A percentile compares a stretch with the other conserved stretches of the same genome.
phyloP scores from a whole-genome alignment of 805 yeast species.

The Metschnikowia gelsemii region DNA sequence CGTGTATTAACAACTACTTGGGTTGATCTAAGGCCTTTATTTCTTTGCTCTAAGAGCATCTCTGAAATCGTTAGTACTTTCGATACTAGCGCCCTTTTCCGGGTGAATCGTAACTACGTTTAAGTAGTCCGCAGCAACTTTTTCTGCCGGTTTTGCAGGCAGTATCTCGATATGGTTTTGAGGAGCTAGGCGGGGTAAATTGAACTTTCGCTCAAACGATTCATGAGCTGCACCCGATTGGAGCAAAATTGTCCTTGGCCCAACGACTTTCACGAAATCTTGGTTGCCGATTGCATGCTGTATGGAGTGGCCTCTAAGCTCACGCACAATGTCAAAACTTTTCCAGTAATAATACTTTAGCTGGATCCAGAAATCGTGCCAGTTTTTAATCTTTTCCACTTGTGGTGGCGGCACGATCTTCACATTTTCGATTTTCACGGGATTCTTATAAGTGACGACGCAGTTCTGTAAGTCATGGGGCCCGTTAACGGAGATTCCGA shows the following conservation, averaged over 20 bases:
- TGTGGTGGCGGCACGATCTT: conserved; percentile 15
- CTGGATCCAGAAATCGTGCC: conserved; percentile 12
- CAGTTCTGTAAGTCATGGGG: conserved; percentile 45
- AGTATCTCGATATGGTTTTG: conserved; percentile 10
- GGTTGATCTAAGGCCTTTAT: too few relatives aligned
- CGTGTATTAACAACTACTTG: too few relatives aligned
- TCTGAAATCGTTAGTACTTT: conserved; percentile 44
- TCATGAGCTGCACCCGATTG: conserved; percentile 42
- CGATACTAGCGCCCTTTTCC: conserved; percentile 41
- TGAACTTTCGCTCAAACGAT: conserved; percentile 13
- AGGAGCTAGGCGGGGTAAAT: conserved; percentile 14
- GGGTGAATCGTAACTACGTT: conserved; percentile 46
- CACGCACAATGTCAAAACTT: conserved; percentile 5
- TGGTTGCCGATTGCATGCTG: conserved; percentile 27
- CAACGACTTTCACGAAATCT: conserved; percentile 49
- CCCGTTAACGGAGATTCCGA: conserved; percentile 53
- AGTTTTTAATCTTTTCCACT: conserved; percentile 11
- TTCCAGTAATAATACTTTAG: conserved; percentile 16
- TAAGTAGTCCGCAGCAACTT: conserved; percentile 43
- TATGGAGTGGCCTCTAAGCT: conserved; percentile 6
- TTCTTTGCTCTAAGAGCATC: conserved; percentile 25
- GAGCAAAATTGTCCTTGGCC: conserved; percentile 52
- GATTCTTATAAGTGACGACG: conserved; percentile 25
- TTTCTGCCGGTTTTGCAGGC: conserved; percentile 16
- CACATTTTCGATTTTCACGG: conserved; percentile 9